These are phyloP conservation scores for Musa acuminata DNA, from an alignment of 176 grass and related monocot species.

Conservation along the genomic window DNA sequence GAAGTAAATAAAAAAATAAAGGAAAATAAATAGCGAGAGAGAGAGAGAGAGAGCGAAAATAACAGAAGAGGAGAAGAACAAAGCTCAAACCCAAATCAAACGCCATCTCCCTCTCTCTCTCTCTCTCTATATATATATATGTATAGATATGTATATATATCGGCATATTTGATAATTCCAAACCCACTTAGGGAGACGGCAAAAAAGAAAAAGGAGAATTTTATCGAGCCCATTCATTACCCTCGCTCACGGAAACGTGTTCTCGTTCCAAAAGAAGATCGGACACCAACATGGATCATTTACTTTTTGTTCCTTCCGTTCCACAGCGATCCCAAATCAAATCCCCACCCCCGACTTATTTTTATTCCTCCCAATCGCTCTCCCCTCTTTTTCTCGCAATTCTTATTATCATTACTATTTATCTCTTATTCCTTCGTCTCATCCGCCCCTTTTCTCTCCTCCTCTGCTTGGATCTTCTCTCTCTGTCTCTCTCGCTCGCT, in stretches of 20 bases:
- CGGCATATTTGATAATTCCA: neutral
- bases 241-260: neutral
- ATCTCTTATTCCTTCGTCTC: neutral
- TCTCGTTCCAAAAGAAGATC: conserved; percentile 7
- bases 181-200: neutral
- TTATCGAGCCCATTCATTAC: neutral
- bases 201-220: neutral
- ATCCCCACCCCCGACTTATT: neutral
- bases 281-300: neutral
- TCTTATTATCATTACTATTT: neutral
- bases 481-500: neutral
- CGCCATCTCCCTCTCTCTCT: no score
- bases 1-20: no score
- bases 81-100: no score
- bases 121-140: no score
- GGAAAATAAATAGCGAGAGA: no score
- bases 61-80: no score
- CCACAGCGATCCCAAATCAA: neutral
- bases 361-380: neutral
- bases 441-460: neutral
- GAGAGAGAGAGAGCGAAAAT: no score
- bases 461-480: neutral
- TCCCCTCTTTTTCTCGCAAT: neutral
- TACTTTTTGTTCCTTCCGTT: neutral
- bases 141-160: no score